phyloP scores from a whole-genome alignment of 2,329 filamentous ascomycete genomes.

The Apiospora arundinis region DNA sequence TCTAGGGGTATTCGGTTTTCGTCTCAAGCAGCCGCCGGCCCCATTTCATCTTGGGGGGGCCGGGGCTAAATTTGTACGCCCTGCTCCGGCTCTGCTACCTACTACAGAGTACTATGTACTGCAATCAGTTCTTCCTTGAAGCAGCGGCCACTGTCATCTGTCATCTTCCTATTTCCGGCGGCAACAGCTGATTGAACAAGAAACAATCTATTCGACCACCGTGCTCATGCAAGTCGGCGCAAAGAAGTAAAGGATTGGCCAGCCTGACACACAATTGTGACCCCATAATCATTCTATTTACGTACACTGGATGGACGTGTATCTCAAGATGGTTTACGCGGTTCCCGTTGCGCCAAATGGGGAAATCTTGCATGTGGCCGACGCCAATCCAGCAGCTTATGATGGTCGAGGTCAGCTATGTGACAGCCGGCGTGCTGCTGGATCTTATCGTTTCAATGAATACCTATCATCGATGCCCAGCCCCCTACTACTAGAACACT shows the following conservation, averaged over 20 bases:
- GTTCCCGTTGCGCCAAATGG: background rate
- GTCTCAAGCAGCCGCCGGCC: background rate
- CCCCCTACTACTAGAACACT: background rate
- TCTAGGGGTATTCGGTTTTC: conserved; percentile 1
- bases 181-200: background rate
- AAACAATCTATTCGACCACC: background rate
- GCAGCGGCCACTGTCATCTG: background rate
- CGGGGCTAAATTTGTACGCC: background rate
- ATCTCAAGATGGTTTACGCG: background rate
- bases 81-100: background rate
- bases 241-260: background rate
- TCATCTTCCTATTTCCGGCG: conserved; percentile 1
- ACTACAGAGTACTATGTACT: too few species aligned
- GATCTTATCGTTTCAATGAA: background rate
- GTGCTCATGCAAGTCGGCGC: background rate
- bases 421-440: background rate
- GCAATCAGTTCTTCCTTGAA: background rate
- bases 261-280: background rate
- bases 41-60: background rate
- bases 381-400: background rate
- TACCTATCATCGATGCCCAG: background rate
- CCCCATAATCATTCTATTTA: background rate
- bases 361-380: background rate
- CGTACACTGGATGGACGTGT: background rate
- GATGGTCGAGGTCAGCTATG: background rate